Conservation (phyloP, 1,139 yeast genomes). For the Zygotorulaspora mrakii region DNA sequence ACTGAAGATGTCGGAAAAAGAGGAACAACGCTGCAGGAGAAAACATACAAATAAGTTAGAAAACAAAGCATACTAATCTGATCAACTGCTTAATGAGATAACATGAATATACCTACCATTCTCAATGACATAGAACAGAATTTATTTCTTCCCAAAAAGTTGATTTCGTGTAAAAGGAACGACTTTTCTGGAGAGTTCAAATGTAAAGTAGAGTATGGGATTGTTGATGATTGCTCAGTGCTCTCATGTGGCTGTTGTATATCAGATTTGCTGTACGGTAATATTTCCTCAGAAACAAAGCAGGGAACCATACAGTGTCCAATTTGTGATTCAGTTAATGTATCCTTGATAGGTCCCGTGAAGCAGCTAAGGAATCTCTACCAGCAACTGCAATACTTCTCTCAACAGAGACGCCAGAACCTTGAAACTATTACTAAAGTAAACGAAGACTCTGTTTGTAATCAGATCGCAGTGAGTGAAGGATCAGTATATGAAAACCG, state of each 20-base stretch:
- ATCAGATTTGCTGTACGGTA: slow-evolving; percentile 45
- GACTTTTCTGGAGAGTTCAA: slow-evolving; percentile 13
- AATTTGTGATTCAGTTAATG: slow-evolving; percentile 42
- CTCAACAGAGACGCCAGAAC: slow-evolving; percentile 4
- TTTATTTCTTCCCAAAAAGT: slow-evolving; percentile 27
- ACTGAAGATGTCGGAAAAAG: too few relatives aligned
- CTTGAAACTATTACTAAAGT: neutral
- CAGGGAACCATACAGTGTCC: slow-evolving; percentile 44
- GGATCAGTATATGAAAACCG: neutral
- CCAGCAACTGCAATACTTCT: slow-evolving; percentile 33
- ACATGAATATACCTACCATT: slow-evolving; percentile 5
- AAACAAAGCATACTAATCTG: too few relatives aligned
- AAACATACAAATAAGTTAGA: too few relatives aligned
- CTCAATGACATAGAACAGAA: slow-evolving; percentile 25
- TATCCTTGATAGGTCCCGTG: slow-evolving; percentile 44
- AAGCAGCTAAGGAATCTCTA: slow-evolving; percentile 53
- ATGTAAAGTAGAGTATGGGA: slow-evolving; percentile 25
- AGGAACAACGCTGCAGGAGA: too few relatives aligned
- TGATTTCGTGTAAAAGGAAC: slow-evolving; percentile 15
- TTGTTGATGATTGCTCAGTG: slow-evolving; percentile 48
- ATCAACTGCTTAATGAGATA: too few relatives aligned
- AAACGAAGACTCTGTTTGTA: too few relatives aligned
- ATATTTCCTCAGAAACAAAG: slow-evolving; percentile 11
- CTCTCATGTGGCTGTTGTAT: slow-evolving; percentile 70
- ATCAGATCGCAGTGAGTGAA: neutral